Evolutionary conservation across 495 filamentous ascomycete species (phyloP).

Genomic region (Aspergillus cristatus): DNA sequence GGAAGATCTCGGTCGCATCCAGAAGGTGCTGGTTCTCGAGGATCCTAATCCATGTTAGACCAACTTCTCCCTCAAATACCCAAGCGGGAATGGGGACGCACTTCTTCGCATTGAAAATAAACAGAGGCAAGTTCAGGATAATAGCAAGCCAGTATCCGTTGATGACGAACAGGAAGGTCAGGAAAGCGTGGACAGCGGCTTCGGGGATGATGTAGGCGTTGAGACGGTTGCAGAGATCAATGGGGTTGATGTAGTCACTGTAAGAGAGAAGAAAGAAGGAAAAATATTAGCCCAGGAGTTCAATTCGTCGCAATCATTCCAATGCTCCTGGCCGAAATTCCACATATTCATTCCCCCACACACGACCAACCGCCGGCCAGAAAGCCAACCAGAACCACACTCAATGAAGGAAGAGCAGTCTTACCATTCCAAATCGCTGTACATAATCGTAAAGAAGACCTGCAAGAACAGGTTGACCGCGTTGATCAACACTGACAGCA

Average conservation of each 20-base stretch:
- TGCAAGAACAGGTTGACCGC: conserved; percentile 99
- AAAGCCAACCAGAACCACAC: not conserved
- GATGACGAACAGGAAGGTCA: conserved; percentile 91
- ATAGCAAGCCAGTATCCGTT: conserved; percentile 98
- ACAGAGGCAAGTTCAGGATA: conserved; percentile 81
- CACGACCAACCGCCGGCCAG: not conserved
- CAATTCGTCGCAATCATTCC: conserved; percentile 7
- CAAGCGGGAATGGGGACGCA: conserved; percentile 32
- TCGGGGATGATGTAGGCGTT: conserved; percentile 99
- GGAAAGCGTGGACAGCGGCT: conserved; percentile 90
- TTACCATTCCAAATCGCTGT: conserved; percentile 95
- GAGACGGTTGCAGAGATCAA: conserved; percentile 99
- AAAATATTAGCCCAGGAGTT: conserved; percentile 13
- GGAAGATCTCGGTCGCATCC: conserved; percentile 98
- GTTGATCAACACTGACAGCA: conserved; percentile 97
- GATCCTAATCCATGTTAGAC: conserved; percentile 49
- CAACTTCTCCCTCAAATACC: too few relatives aligned
- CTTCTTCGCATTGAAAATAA: conserved; percentile 97
- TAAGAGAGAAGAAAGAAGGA: conserved; percentile 7
- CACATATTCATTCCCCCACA: not conserved
- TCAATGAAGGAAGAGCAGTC: conserved; percentile 18
- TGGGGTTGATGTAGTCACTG: conserved; percentile 99
- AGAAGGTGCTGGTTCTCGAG: conserved; percentile 93
- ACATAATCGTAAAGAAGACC: conserved; percentile 99
- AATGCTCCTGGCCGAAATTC: not conserved